phyloP scores from a whole-genome alignment of 306 rosid species.

The Begonia masoniana region DNA sequence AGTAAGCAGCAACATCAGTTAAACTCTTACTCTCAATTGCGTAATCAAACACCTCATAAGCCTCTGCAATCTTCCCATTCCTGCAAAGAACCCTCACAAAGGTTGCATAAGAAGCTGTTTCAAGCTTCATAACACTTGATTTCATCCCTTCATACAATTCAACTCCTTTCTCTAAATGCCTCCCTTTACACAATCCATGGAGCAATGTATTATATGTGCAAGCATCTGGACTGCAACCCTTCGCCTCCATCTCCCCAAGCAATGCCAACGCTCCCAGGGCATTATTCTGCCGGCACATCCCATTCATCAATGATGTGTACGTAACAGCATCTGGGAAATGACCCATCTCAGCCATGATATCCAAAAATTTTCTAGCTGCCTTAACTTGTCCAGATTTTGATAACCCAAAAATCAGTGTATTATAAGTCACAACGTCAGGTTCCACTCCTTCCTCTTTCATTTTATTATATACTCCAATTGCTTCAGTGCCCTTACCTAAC shows the following conservation, averaged over 20 bases:
- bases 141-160: conserved; percentile 61
- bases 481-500: conserved; percentile 65
- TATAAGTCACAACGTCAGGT: conserved; percentile 74
- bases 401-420: conserved; percentile 71
- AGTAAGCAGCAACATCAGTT: conserved; percentile 61
- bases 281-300: conserved; percentile 69
- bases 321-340: conserved; percentile 67
- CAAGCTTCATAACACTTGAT: conserved; percentile 45
- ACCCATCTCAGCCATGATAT: conserved; percentile 55
- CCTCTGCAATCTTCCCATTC: conserved; percentile 61
- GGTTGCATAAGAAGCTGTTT: conserved; percentile 66
- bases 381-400: conserved; percentile 48
- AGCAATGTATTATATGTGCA: conserved; percentile 74
- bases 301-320: conserved; percentile 80
- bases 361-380: conserved; percentile 60
- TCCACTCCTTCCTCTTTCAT: conserved; percentile 78
- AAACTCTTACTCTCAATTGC: conserved; percentile 79
- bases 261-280: conserved; percentile 44
- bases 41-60: conserved; percentile 84
- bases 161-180: conserved; percentile 55
- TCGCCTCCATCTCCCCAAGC: conserved; percentile 63
- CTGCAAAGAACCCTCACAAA: conserved; percentile 69
- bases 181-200: conserved; percentile 61
- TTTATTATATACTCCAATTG: conserved; percentile 47
- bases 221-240: conserved; percentile 58